Percentiles rank a stretch among this genome's conserved stretches.
Evolutionary conservation across 78 protist species (phyloP).

Genomic region (Anaeramoeba ignava): DNA sequence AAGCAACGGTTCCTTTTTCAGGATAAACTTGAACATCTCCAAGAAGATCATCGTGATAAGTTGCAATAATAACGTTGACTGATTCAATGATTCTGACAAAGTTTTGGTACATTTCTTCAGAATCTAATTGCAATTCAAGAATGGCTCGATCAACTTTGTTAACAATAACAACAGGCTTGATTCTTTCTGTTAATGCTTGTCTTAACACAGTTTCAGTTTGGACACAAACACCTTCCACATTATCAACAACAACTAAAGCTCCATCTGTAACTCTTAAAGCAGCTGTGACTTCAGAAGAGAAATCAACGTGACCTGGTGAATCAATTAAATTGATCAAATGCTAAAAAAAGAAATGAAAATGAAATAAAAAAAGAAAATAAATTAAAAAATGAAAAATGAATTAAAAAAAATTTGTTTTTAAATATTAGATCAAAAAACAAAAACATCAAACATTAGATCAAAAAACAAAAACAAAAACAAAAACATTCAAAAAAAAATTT

Average conservation of each 20-base stretch:
- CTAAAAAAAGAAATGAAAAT: too few species aligned
- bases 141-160: conserved; percentile 74
- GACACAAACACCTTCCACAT: conserved; percentile 68
- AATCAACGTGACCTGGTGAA: conserved; percentile 89
- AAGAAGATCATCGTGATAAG: conserved; percentile 24
- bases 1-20: conserved; percentile 6
- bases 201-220: conserved; percentile 83
- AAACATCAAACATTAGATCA: too few species aligned
- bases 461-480: too few species aligned
- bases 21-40: neutral
- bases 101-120: conserved; percentile 64
- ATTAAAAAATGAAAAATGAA: too few species aligned
- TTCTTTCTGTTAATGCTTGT: conserved; percentile 68
- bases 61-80: conserved; percentile 51
- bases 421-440: too few species aligned
- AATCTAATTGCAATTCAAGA: conserved; percentile 56
- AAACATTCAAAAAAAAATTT: too few species aligned
- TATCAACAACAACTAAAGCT: conserved; percentile 66
- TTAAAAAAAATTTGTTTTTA: too few species aligned
- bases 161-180: conserved; percentile 67
- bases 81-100: conserved; percentile 53
- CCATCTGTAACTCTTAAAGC: conserved; percentile 44
- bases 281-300: conserved; percentile 46
- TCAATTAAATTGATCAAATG: conserved; percentile 74
- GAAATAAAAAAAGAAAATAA: too few species aligned